Evolutionary conservation across 2,329 filamentous ascomycete genomes (phyloP).

Genomic region (Epichloe aotearoae): DNA sequence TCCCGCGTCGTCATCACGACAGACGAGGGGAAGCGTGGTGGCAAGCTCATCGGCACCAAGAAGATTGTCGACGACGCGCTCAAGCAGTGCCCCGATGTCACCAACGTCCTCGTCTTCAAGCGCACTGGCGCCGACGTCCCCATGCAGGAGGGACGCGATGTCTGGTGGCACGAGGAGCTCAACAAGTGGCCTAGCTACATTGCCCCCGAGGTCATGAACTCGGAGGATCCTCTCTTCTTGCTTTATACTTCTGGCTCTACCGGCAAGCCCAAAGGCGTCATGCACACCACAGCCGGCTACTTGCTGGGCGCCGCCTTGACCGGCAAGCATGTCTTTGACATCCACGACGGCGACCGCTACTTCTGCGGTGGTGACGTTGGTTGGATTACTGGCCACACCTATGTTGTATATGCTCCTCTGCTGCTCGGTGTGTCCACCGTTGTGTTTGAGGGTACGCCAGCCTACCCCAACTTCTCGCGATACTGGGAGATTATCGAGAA

Average conservation of each 20-base stretch:
- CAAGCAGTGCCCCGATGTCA: conserved; percentile 86
- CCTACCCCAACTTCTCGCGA: conserved; percentile 92
- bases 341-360: conserved; percentile 84
- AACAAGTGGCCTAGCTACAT: conserved; percentile 94
- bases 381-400: conserved; percentile 98
- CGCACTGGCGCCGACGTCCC: conserved; percentile 88
- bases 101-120: conserved; percentile 81
- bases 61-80: conserved; percentile 97
- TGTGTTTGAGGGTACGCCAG: conserved; percentile 94
- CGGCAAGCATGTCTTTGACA: conserved; percentile 97
- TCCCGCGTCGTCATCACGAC: conserved; percentile 93
- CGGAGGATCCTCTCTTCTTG: conserved; percentile 92
- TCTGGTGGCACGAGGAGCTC: conserved; percentile 98
- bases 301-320: conserved; percentile 87
- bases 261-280: conserved; percentile 95
- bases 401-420: conserved; percentile 92
- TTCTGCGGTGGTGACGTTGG: conserved; percentile 98
- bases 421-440: conserved; percentile 88
- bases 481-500: conserved; percentile 99
- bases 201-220: conserved; percentile 69
- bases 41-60: conserved; percentile 95
- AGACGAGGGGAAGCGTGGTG: conserved; percentile 94
- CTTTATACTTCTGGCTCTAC: conserved; percentile 97
- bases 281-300: conserved; percentile 95
- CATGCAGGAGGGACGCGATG: conserved; percentile 77